A percentile compares a stretch with the other conserved stretches of the same genome.
phyloP scores from a whole-genome alignment of 2,329 filamentous ascomycete species.

The Diaporthe batatas region DNA sequence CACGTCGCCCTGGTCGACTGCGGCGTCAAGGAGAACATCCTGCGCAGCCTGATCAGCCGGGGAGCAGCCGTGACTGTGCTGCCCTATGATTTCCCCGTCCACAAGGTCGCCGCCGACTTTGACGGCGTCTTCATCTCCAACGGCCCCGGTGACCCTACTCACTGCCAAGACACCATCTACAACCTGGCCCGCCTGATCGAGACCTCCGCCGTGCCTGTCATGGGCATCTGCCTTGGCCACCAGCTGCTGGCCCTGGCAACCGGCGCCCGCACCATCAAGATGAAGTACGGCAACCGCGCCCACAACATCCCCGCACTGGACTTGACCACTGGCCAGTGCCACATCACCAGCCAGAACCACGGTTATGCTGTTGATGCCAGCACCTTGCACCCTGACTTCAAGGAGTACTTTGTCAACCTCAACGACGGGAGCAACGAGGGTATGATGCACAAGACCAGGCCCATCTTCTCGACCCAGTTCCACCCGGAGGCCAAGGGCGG shows the following conservation, averaged over 20 bases:
- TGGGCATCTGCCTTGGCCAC: slow-evolving; percentile 98
- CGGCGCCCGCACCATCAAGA: slow-evolving; percentile 92
- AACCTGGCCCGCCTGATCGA: slow-evolving; percentile 93
- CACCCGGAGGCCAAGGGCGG: slow-evolving; percentile 98
- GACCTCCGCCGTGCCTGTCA: slow-evolving; percentile 89
- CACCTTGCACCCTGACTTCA: slow-evolving; percentile 88
- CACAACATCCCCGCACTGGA: slow-evolving; percentile 98
- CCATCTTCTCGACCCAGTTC: slow-evolving; percentile 99
- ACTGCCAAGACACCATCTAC: slow-evolving; percentile 95
- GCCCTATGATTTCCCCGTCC: slow-evolving; percentile 96
- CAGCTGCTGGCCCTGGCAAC: slow-evolving; percentile 92
- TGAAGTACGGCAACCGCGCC: slow-evolving; percentile 99
- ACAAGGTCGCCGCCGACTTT: slow-evolving; percentile 98
- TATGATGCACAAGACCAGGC: slow-evolving; percentile 94
- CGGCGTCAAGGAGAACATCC: slow-evolving; percentile 99
- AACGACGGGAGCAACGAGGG: slow-evolving; percentile 98
- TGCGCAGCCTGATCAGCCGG: slow-evolving; percentile 91
- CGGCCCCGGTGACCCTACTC: slow-evolving; percentile 96
- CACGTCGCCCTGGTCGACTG: slow-evolving; percentile 97
- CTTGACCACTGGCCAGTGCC: slow-evolving; percentile 94
- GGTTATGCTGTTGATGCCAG: slow-evolving; percentile 93
- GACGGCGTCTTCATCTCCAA: slow-evolving; percentile 99
- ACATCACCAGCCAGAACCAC: slow-evolving; percentile 99
- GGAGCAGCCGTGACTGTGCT: slow-evolving; percentile 94
- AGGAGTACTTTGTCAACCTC: slow-evolving; percentile 98